These are phyloP conservation scores for Isatis lusitanica DNA, from an alignment of 441 rosid genomes.

Conservation along the genomic window DNA sequence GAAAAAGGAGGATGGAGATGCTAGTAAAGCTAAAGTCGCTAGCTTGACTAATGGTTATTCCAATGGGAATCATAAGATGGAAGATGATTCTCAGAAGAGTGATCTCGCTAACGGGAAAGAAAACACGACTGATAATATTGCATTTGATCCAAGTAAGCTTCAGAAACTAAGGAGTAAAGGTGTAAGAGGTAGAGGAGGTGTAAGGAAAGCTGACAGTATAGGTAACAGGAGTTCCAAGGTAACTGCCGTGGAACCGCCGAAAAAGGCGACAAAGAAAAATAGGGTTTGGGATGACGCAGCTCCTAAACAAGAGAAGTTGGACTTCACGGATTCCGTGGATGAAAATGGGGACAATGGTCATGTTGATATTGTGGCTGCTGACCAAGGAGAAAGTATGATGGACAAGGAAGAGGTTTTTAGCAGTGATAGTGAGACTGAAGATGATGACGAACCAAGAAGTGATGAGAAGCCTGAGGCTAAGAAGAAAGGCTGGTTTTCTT, in stretches of 20 bases:
- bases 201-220: conserved; percentile 74
- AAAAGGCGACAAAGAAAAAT: conserved; percentile 75
- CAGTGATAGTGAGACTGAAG: conserved; percentile 84
- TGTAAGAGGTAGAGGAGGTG: conserved; percentile 65
- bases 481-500: conserved; percentile 94
- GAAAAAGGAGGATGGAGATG: conserved; percentile 60
- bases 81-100: conserved; percentile 45
- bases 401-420: conserved; percentile 86
- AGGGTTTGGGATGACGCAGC: conserved; percentile 96
- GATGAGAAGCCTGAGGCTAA: conserved; percentile 68
- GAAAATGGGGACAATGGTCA: conserved; percentile 48
- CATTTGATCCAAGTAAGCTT: conserved; percentile 86
- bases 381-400: conserved; percentile 98
- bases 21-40: conserved; percentile 39
- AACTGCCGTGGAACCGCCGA: conserved; percentile 57
- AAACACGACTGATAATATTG: conserved; percentile 65
- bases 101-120: conserved; percentile 74
- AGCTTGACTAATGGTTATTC: conserved; percentile 71
- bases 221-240: conserved; percentile 65
- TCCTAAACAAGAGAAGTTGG: conserved; percentile 60
- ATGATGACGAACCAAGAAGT: conserved; percentile 60
- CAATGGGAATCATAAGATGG: conserved; percentile 44
- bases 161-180: conserved; percentile 67
- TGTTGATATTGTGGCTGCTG: conserved; percentile 66
- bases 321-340: conserved; percentile 70